phyloP scores from a whole-genome alignment of 164 flowering plant genomes.

The Dillenia turbinata region DNA sequence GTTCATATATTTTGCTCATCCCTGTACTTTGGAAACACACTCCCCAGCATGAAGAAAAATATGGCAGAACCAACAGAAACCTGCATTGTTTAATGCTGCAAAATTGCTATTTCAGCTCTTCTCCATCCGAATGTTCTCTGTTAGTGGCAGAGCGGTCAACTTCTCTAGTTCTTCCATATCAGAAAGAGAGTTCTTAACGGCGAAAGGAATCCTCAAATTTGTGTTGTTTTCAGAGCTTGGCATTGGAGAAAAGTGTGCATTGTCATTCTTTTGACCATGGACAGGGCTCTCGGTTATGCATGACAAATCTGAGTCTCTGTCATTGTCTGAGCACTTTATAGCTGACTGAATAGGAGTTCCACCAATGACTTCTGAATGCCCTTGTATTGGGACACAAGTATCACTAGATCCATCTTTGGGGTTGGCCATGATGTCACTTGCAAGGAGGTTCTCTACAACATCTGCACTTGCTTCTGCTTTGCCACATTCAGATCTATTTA shows the following conservation, averaged over 20 bases:
- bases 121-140: slow-evolving; percentile 9
- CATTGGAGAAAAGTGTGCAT: slow-evolving; percentile 5
- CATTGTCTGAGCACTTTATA: slow-evolving; percentile 2
- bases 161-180: slow-evolving; percentile 15
- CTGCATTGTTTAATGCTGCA: background rate
- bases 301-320: slow-evolving; percentile 1
- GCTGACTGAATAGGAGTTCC: slow-evolving; percentile 12
- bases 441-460: background rate
- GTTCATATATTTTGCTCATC: too few species aligned
- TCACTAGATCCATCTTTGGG: background rate
- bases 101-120: slow-evolving; percentile 14
- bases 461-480: slow-evolving; percentile 8
- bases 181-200: slow-evolving; percentile 21
- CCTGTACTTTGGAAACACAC: too few species aligned
- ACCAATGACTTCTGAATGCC: slow-evolving; percentile 3
- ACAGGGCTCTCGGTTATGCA: background rate
- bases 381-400: background rate
- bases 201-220: slow-evolving; percentile 23
- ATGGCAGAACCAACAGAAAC: background rate
- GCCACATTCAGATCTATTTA: background rate
- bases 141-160: slow-evolving; percentile 1
- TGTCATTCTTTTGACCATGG: slow-evolving; percentile 14
- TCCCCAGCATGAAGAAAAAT: too few species aligned
- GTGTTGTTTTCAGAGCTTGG: slow-evolving; percentile 6
- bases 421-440: slow-evolving; percentile 4